phyloP scores from a whole-genome alignment of 306 rosid genomes.

The Crotalaria pallida region DNA sequence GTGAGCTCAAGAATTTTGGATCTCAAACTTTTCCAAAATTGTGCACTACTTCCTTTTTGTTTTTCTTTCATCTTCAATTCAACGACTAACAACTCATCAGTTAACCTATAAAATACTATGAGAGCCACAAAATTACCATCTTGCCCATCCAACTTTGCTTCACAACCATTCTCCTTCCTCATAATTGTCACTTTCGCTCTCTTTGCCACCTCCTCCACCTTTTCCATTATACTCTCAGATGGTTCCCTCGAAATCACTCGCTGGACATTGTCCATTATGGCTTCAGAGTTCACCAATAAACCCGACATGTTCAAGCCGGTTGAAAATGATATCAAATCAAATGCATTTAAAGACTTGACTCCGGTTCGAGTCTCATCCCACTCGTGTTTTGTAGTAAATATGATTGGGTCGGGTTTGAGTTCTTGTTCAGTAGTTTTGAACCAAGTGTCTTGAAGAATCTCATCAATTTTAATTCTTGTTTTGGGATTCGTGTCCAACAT shows the following conservation, averaged over 20 bases:
- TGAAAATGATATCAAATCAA: slow-evolving; percentile 69
- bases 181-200: slow-evolving; percentile 29
- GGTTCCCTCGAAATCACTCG: slow-evolving; percentile 44
- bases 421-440: slow-evolving; percentile 13
- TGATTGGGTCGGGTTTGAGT: not conserved
- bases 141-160: slow-evolving; percentile 47
- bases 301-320: slow-evolving; percentile 61
- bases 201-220: slow-evolving; percentile 37
- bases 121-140: slow-evolving; percentile 36
- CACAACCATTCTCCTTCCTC: slow-evolving; percentile 28
- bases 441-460: slow-evolving; percentile 62
- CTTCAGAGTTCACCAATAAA: slow-evolving; percentile 22
- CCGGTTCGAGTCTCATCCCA: not conserved
- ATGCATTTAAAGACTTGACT: slow-evolving; percentile 48
- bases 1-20: slow-evolving; percentile 37
- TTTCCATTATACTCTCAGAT: slow-evolving; percentile 37
- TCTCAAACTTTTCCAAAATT: slow-evolving; percentile 49
- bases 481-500: slow-evolving; percentile 57
- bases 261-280: slow-evolving; percentile 32
- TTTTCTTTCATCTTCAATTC: slow-evolving; percentile 34
- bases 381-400: not conserved
- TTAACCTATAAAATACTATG: slow-evolving; percentile 49
- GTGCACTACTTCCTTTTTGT: not conserved
- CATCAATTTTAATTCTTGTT: slow-evolving; percentile 56
- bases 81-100: slow-evolving; percentile 58